phyloP scores from a whole-genome alignment of 805 yeast species.

The Saccharomyces paradoxus region DNA sequence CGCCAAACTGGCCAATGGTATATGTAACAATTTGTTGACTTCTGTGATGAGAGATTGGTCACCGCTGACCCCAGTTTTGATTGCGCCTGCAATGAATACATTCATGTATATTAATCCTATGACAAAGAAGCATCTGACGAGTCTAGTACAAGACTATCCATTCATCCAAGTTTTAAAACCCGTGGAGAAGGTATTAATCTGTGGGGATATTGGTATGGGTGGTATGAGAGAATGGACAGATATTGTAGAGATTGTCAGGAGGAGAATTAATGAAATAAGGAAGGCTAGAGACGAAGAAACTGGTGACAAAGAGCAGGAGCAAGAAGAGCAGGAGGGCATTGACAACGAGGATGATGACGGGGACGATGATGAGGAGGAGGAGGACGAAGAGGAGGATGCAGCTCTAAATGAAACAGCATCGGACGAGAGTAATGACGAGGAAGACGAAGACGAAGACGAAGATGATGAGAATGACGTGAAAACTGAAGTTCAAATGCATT shows the following conservation, averaged over 20 bases:
- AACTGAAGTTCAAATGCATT: background rate
- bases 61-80: slow-evolving; percentile 58
- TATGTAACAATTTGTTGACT: slow-evolving; percentile 69
- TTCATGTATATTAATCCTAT: slow-evolving; percentile 73
- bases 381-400: slow-evolving; percentile 38
- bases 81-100: slow-evolving; percentile 86
- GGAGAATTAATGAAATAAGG: slow-evolving; percentile 28
- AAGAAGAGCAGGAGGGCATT: slow-evolving; percentile 31
- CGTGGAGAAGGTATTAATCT: slow-evolving; percentile 67
- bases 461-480: slow-evolving; percentile 7
- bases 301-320: slow-evolving; percentile 5
- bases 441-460: slow-evolving; percentile 29
- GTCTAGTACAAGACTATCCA: slow-evolving; percentile 63
- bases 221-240: slow-evolving; percentile 88
- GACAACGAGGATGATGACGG: slow-evolving; percentile 43
- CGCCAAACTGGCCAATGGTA: slow-evolving; percentile 67
- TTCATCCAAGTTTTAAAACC: slow-evolving; percentile 69
- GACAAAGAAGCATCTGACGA: slow-evolving; percentile 60
- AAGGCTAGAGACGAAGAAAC: slow-evolving; percentile 21
- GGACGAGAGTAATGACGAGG: slow-evolving; percentile 37
- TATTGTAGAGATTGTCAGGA: slow-evolving; percentile 52
- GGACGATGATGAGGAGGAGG: slow-evolving; percentile 35
- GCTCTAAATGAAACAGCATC: slow-evolving; percentile 35
- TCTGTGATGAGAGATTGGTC: slow-evolving; percentile 74
- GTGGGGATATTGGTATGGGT: slow-evolving; percentile 88